Conservation (phyloP, 2,329 filamentous ascomycete genomes). For the Phaeoacremonium minimum region DNA sequence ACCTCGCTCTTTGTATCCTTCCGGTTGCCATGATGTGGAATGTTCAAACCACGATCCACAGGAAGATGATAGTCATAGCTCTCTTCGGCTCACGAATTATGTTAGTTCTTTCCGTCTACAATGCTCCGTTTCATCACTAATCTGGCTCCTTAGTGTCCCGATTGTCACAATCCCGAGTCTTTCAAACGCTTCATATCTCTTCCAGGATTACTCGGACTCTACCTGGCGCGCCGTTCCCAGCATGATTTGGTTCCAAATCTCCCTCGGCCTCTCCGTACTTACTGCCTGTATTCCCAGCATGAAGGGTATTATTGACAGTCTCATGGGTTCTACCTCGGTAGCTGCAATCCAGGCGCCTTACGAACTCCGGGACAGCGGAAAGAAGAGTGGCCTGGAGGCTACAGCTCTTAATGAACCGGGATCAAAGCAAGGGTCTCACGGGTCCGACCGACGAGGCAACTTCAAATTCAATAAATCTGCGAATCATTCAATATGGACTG, state of each 20-base stretch:
- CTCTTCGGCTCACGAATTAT: conserved; percentile 6
- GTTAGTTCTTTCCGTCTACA: background rate
- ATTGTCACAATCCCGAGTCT: conserved; percentile 6
- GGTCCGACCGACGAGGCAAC: too few species aligned
- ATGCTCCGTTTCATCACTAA: too few species aligned
- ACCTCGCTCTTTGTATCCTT: conserved; percentile 7
- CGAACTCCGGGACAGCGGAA: background rate
- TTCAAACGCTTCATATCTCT: conserved; percentile 1
- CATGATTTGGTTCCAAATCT: conserved; percentile 7
- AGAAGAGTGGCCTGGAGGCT: background rate
- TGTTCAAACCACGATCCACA: conserved; percentile 5
- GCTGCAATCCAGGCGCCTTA: conserved; percentile 7
- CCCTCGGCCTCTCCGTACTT: conserved; percentile 9
- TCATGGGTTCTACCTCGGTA: conserved; percentile 3
- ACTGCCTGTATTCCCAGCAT: conserved; percentile 13
- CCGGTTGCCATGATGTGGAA: conserved; percentile 11
- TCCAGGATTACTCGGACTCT: conserved; percentile 7
- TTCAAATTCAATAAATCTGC: background rate
- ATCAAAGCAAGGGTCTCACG: background rate
- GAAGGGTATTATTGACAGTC: conserved; percentile 11
- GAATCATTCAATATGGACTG: background rate
- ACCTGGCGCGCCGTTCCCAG: conserved; percentile 6
- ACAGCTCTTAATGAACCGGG: background rate
- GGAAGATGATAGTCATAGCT: conserved; percentile 2
- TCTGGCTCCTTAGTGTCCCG: conserved; percentile 1